Percentiles rank a stretch among this genome's conserved stretches.
phyloP scores from a whole-genome alignment of 139 green algal genomes.

The Ettlia oleoabundans region DNA sequence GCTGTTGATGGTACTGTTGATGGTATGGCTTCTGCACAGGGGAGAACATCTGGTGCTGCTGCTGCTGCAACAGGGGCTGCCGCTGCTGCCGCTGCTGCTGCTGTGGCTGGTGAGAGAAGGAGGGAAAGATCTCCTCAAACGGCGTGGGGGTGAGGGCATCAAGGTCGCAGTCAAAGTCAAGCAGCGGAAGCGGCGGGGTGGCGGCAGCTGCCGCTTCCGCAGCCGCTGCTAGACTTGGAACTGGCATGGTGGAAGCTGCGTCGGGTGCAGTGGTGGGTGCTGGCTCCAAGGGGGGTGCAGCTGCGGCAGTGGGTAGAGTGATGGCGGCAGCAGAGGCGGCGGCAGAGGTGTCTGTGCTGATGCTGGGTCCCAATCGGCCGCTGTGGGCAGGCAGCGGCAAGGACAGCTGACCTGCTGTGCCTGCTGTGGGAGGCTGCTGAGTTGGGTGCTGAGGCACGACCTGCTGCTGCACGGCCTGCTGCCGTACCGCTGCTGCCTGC shows the following conservation, averaged over 20 bases:
- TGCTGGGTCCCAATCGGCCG: no score
- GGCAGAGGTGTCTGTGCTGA: neutral
- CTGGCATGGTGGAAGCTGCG: no score
- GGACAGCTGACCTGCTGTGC: no score
- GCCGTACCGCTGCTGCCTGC: neutral
- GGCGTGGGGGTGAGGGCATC: neutral
- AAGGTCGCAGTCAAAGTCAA: constrained; percentile 30
- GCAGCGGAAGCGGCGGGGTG: constrained; percentile 15
- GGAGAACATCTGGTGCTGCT: no score
- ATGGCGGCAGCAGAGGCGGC: neutral
- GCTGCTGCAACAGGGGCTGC: neutral
- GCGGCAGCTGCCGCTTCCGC: no score
- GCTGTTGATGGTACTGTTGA: no score
- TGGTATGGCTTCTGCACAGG: no score
- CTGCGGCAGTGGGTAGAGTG: neutral
- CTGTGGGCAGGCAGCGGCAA: neutral
- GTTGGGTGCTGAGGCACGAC: neutral
- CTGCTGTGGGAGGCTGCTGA: neutral
- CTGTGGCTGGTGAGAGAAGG: no score
- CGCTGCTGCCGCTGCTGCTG: no score
- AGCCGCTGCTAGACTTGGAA: no score
- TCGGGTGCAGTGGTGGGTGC: neutral
- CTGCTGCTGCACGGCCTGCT: neutral
- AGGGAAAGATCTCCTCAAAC: neutral
- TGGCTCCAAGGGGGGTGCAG: neutral